A percentile compares a stretch with the other conserved stretches of the same genome.
Conservation (phyloP, 129 eudicot species). For the Artemisia annua region DNA sequence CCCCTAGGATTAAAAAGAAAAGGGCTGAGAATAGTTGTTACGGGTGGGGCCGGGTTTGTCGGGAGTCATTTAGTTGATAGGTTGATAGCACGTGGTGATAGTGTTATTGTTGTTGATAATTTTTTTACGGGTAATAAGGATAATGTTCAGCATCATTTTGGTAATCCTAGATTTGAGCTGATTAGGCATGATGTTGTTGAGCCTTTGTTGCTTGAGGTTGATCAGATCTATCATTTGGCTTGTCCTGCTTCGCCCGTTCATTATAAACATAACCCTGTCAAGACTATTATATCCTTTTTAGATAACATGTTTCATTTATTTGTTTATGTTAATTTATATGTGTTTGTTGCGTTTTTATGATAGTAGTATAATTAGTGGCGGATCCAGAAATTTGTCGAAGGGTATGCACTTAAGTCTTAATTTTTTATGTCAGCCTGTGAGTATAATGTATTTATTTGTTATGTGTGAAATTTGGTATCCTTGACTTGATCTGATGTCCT, state of each 20-base stretch:
- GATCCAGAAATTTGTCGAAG: too few relatives aligned
- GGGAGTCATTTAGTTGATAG: constrained; percentile 92
- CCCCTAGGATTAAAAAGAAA: constrained; percentile 74
- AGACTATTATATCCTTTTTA: constrained; percentile 82
- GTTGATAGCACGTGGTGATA: constrained; percentile 71
- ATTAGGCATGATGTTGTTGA: constrained; percentile 92
- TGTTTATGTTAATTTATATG: too few relatives aligned
- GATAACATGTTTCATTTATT: too few relatives aligned
- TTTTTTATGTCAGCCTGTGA: too few relatives aligned
- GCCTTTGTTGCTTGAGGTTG: constrained; percentile 81
- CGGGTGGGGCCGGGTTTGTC: constrained; percentile 95
- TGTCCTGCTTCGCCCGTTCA: constrained; percentile 97
- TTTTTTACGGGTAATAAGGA: constrained; percentile 89
- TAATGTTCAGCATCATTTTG: constrained; percentile 86
- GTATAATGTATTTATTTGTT: neutral
- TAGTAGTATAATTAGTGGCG: too few relatives aligned
- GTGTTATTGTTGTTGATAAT: constrained; percentile 92
- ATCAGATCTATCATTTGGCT: constrained; percentile 96
- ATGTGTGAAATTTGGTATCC: neutral
- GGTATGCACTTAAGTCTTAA: too few relatives aligned
- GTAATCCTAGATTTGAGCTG: constrained; percentile 84
- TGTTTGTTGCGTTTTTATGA: too few relatives aligned
- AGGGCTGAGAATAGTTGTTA: constrained; percentile 75
- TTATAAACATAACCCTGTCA: constrained; percentile 84
- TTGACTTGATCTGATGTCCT: constrained; percentile 16